These are phyloP conservation scores for Cyclotella atomus DNA, from an alignment of 108 stramenopile genomes.

Conservation along the genomic window DNA sequence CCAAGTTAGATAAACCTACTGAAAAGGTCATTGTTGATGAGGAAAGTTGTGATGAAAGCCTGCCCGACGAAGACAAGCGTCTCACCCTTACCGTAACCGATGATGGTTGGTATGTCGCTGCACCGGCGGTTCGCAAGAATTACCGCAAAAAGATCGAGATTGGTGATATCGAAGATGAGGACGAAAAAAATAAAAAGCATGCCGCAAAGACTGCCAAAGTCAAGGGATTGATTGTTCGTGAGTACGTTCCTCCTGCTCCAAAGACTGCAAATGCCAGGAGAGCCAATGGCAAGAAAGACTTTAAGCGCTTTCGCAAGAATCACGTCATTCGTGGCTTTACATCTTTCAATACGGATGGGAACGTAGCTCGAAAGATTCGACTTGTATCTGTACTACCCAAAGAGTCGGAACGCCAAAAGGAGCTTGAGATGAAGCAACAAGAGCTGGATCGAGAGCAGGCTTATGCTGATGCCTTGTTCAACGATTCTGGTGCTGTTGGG, in stretches of 20 bases:
- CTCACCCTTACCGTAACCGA: conserved; percentile 38
- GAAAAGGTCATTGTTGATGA: conserved; percentile 10
- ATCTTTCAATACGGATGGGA: conserved; percentile 13
- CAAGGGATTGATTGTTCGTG: conserved; percentile 39
- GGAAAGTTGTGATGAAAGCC: conserved; percentile 34
- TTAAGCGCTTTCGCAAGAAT: conserved; percentile 55
- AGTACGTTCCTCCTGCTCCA: conserved; percentile 17
- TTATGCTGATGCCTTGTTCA: conserved; percentile 64
- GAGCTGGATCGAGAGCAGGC: conserved; percentile 63
- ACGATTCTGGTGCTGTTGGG: conserved; percentile 43
- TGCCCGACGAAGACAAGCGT: conserved; percentile 40
- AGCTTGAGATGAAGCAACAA: conserved; percentile 47
- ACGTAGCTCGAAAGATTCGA: conserved; percentile 17
- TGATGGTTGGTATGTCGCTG: conserved; percentile 54
- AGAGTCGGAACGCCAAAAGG: conserved; percentile 59
- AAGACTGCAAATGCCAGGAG: background rate
- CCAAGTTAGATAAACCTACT: conserved; percentile 6
- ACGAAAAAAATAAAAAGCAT: conserved; percentile 15
- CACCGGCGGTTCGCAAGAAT: conserved; percentile 39
- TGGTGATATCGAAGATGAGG: conserved; percentile 8
- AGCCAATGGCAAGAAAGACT: conserved; percentile 28
- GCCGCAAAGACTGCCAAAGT: conserved; percentile 45
- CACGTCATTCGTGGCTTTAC: conserved; percentile 36
- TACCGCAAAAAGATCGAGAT: conserved; percentile 45
- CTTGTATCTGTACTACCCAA: conserved; percentile 49